Base-by-base conservation (phyloP, 805 yeast genomes). In the Peterozyma xylosa region DNA sequence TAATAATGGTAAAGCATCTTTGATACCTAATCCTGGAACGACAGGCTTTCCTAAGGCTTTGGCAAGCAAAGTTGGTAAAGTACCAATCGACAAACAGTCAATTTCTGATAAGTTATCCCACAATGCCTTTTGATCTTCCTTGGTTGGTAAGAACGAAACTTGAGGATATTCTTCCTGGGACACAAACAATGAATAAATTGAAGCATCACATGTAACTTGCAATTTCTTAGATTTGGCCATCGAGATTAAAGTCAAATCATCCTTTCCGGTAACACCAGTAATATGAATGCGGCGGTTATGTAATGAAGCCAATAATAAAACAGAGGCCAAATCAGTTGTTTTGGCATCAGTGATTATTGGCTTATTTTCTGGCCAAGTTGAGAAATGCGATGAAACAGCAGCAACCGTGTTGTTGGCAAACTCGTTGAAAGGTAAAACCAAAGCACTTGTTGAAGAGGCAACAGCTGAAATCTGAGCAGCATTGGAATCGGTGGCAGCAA, bases 271-370 rank as follows among this genome's bases (percentile, higher is more conserved):
- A 42, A 91, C 93, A 52, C 86, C 89, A 45, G 96, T 86, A 54
- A 91, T 81, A 64, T 91, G 98, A 51, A 91, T 83, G 35, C 88
- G 71, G 57, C 95, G 78, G 66, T 70, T 76, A 71, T 86, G 89
- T 59, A 91, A 74, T 27, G 96, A 85, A 37, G 97, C 96, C 66
- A 91, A 71, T 57, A 91, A 74, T 60, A 91, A 70, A 38, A 90
- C 83, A 3, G 96, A 86, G n/a, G 98, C 98, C 57, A 91, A 72
- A 57, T 88, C 91, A 35, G 96, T 86, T 21, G 91, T 82, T 61
- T 78, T 81, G 41, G 98, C 96, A 65, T 91, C 97, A 36, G 96
- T 88, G 50, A 90, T 74, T 48, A 91, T 83, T 47, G 93, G 91
- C 68, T 88, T 89, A 55, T 65, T 65, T 42, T 73, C 71, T 42